phyloP scores from a whole-genome alignment of 257 asterid genomes.

The Hygrophila difformis region DNA sequence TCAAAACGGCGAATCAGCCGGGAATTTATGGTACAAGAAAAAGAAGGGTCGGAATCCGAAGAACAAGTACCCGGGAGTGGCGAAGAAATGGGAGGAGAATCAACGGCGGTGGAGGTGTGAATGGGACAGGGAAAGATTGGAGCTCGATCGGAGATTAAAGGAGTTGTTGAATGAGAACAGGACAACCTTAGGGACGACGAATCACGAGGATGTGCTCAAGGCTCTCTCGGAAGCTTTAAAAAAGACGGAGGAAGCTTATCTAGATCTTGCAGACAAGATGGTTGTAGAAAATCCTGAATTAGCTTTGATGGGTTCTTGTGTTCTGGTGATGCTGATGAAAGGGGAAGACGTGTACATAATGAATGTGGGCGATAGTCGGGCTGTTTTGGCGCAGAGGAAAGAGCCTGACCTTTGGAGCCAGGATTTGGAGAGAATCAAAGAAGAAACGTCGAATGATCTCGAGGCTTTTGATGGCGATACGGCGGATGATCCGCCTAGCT shows the following conservation, averaged over 20 bases:
- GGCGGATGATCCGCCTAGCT: constrained; percentile 27
- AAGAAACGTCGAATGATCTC: constrained; percentile 71
- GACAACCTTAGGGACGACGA: constrained; percentile 23
- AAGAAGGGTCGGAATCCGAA: not conserved
- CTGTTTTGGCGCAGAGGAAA: constrained; percentile 63
- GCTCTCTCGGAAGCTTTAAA: constrained; percentile 68
- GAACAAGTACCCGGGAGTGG: not conserved
- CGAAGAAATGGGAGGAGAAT: not conserved
- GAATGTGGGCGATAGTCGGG: constrained; percentile 98
- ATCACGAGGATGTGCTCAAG: constrained; percentile 65
- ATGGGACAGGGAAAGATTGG: not conserved
- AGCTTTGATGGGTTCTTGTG: constrained; percentile 96
- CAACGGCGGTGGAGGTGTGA: not conserved
- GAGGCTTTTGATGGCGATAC: constrained; percentile 55
- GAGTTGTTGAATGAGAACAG: too few species aligned
- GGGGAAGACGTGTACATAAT: constrained; percentile 86
- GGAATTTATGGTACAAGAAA: not conserved
- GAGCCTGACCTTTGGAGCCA: constrained; percentile 96
- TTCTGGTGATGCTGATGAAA: constrained; percentile 90
- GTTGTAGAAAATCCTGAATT: constrained; percentile 84
- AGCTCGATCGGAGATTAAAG: not conserved
- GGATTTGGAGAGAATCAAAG: constrained; percentile 87
- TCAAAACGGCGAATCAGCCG: too few species aligned
- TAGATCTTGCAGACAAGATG: constrained; percentile 77
- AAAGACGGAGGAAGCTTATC: constrained; percentile 76